phyloP scores from a whole-genome alignment of 805 yeast species.

The Candida ipomoeae region DNA sequence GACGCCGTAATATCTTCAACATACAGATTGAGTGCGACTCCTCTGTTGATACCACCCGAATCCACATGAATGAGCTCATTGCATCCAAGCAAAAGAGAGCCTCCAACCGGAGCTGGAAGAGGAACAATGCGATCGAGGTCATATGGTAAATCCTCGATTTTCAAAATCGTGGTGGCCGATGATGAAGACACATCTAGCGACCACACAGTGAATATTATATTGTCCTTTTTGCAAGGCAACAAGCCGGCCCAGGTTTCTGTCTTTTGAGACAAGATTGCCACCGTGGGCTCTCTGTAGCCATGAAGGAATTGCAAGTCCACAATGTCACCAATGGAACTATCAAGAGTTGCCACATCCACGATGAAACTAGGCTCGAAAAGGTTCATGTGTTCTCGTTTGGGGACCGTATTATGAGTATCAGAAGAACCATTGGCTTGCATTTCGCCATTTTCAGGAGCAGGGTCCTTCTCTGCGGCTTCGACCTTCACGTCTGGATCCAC shows the following conservation, averaged over 20 bases:
- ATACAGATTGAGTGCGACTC: conserved; percentile 59
- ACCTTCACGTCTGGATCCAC: conserved; percentile 6
- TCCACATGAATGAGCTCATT: conserved; percentile 79
- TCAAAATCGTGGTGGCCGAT: conserved; percentile 63
- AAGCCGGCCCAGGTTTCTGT: conserved; percentile 76
- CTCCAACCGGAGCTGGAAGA: conserved; percentile 61
- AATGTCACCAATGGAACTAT: conserved; percentile 56
- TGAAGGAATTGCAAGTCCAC: conserved; percentile 68
- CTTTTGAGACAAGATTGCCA: conserved; percentile 59
- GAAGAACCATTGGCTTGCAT: not conserved
- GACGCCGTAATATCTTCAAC: conserved; percentile 37
- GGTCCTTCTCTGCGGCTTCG: not conserved
- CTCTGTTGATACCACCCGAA: conserved; percentile 63
- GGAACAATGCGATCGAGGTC: conserved; percentile 67
- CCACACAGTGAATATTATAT: conserved; percentile 54
- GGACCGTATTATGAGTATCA: not conserved
- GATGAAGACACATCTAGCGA: conserved; percentile 60
- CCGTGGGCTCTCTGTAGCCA: conserved; percentile 78
- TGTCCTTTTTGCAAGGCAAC: conserved; percentile 58
- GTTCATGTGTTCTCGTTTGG: conserved; percentile 2
- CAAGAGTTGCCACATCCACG: conserved; percentile 53
- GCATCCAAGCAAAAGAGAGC: conserved; percentile 65
- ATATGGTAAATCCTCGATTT: conserved; percentile 64
- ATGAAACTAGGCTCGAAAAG: conserved; percentile 55
- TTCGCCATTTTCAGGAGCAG: not conserved